Base-by-base conservation (phyloP, 2,329 filamentous ascomycete genomes). In the Diplodia sapinea region DNA sequence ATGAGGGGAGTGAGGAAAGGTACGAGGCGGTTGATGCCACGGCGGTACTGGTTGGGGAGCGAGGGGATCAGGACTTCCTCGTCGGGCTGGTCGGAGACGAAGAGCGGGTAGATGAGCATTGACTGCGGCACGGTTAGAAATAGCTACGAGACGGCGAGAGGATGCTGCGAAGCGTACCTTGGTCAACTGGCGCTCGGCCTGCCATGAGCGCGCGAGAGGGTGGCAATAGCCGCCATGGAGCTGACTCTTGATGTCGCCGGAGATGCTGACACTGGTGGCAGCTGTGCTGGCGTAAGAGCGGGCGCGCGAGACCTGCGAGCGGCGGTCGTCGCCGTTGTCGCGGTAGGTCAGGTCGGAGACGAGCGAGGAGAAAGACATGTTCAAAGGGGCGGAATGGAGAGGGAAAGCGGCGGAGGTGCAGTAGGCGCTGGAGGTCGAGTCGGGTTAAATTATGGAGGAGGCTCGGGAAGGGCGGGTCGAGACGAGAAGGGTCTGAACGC, bases 61-160 rank as follows among this genome's bases (percentile, higher is more conserved):
- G 94, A 97, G 62, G 94, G 90, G 68, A 99, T 96, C 17, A 91
- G 85, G 15, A 90, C 91, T 82, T 97, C 92, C 82, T 98, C 94
- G 75, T 98, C 92, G 43, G 94, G 91, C 76, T 92, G 88, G 80
- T 99, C 95, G 74, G 95, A 96, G 71, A 99, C 88, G 83, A 99
- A 99, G 72, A 99, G 86, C 13, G 95, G 95, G 81, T 96, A 98
- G 75, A 99, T 97, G 75, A 99, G 90, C 95, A 98, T 98, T 47
- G 94, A 95, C 93, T 97, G 74, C 38, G 3, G 43, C 20, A 23
- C 54, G 38, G 59, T 69, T 33, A 68, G 40, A 26, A 63, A 17
- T 11, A 29, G 47, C 20, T 38, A 2, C 12, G 29, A 51, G 33
- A 11, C 31, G 15, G 7, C 13, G 15, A 15, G 26, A 50, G 15